Conservation (phyloP, 495 filamentous ascomycete species). For the Chaetomium cochliodes region DNA sequence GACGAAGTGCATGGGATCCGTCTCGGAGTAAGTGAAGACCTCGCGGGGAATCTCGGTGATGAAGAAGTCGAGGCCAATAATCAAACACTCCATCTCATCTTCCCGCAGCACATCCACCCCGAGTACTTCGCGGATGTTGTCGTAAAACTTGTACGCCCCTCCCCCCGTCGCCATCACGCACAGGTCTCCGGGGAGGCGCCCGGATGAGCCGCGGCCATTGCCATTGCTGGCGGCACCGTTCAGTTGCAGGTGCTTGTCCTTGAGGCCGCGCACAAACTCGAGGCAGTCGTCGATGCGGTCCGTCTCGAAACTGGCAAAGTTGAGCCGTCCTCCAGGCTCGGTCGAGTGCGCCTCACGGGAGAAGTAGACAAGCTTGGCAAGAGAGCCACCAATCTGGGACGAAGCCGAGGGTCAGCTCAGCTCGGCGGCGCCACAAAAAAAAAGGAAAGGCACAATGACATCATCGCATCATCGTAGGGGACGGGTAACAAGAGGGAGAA, state of each 20-base stretch:
- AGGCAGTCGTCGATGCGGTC: constrained; percentile 89
- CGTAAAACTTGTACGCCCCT: constrained; percentile 93
- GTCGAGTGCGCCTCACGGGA: constrained; percentile 76
- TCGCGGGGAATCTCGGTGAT: constrained; percentile 95
- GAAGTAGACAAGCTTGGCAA: constrained; percentile 97
- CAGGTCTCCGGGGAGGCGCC: constrained; percentile 51
- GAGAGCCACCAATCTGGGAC: constrained; percentile 82
- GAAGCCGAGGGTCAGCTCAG: constrained; percentile 14
- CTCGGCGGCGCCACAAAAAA: neutral
- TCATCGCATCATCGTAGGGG: constrained; percentile 27
- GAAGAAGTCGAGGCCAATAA: constrained; percentile 97
- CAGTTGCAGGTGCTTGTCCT: constrained; percentile 69
- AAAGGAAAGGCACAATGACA: constrained; percentile 23
- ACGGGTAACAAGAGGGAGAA: constrained; percentile 11
- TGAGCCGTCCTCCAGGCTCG: constrained; percentile 83
- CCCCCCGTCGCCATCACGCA: constrained; percentile 94
- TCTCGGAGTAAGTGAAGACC: constrained; percentile 93
- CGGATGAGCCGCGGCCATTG: constrained; percentile 29
- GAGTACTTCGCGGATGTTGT: constrained; percentile 75
- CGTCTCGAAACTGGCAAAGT: constrained; percentile 94
- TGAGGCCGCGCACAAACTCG: constrained; percentile 78
- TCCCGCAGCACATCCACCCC: constrained; percentile 81
- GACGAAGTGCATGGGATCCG: constrained; percentile 81
- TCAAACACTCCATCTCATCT: constrained; percentile 98
- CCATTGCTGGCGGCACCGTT: constrained; percentile 61